Percentiles rank a stretch among this genome's conserved stretches.
phyloP scores from a whole-genome alignment of 148 eudicot genomes.

The Arbutus unedo region DNA sequence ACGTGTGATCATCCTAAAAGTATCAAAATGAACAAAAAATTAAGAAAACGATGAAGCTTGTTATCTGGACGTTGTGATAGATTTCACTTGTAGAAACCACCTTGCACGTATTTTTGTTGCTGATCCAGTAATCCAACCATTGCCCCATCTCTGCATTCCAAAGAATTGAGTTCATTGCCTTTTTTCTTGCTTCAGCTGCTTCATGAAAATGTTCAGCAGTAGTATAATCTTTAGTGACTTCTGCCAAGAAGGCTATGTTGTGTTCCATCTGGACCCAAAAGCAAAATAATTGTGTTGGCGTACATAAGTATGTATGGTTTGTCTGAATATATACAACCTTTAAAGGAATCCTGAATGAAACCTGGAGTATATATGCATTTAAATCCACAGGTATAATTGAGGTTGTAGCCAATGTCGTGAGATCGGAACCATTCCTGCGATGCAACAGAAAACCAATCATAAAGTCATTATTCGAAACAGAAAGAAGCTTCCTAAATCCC shows the following conservation, averaged over 20 bases:
- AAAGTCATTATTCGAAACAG: not conserved
- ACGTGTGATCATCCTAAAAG: constrained; percentile 38
- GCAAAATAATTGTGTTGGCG: no score
- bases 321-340: not conserved
- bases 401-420: constrained; percentile 75
- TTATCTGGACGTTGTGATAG: not conserved
- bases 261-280: constrained; percentile 65
- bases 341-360: constrained; percentile 12
- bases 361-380: constrained; percentile 82
- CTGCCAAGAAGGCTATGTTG: constrained; percentile 71
- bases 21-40: constrained; percentile 12
- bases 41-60: not conserved
- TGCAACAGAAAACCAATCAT: not conserved
- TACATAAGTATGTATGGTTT: not conserved
- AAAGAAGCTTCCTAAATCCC: not conserved
- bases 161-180: constrained; percentile 60
- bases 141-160: constrained; percentile 84
- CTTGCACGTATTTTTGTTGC: constrained; percentile 32
- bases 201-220: constrained; percentile 37
- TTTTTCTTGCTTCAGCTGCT: constrained; percentile 59
- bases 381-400: constrained; percentile 82
- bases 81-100: constrained; percentile 25
- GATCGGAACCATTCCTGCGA: constrained; percentile 74
- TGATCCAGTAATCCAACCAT: constrained; percentile 91
- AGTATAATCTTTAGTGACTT: constrained; percentile 40